phyloP scores from a whole-genome alignment of 163 green algal species.

The Dunaliella salina region DNA sequence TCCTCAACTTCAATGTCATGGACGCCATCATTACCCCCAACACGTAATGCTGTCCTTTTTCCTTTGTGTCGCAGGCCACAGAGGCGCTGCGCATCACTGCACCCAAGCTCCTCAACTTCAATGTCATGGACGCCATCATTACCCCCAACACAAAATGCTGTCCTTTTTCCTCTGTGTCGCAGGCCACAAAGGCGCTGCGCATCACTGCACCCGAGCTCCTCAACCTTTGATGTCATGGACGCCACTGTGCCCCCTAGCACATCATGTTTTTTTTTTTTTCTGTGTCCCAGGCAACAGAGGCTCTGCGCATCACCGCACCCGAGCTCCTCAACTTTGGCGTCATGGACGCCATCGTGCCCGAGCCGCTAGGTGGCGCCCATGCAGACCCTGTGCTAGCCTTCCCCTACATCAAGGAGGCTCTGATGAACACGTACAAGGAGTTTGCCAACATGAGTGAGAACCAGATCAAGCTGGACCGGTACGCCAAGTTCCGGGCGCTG shows the following conservation, averaged over 20 bases:
- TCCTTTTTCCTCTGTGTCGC: not conserved
- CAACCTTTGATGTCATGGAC: not conserved
- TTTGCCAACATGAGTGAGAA: slow-evolving; percentile 65
- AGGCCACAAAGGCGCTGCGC: not conserved
- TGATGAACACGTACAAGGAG: slow-evolving; percentile 67
- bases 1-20: slow-evolving; percentile 83
- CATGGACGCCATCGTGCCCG: slow-evolving; percentile 86
- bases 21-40: slow-evolving; percentile 83
- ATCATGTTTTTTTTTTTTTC: not conserved
- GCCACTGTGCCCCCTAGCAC: not conserved
- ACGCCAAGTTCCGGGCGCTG: slow-evolving; percentile 88
- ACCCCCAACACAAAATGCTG: not conserved
- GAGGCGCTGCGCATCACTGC: not conserved
- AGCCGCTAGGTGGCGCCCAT: slow-evolving; percentile 88
- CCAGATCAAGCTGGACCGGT: slow-evolving; percentile 82
- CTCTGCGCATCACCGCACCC: slow-evolving; percentile 81
- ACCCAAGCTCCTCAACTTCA: not conserved
- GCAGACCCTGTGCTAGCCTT: slow-evolving; percentile 77
- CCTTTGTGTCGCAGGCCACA: not conserved
- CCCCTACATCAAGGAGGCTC: slow-evolving; percentile 77
- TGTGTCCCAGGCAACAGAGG: slow-evolving; percentile 71
- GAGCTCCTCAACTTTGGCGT: slow-evolving; percentile 82
- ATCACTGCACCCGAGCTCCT: not conserved
- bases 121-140: not conserved
- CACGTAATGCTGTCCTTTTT: too few species aligned